Percentiles rank a stretch among this genome's conserved stretches.
These are phyloP conservation scores for Cercospora citrullina DNA, from an alignment of 2,329 filamentous ascomycete genomes.

Conservation along the genomic window DNA sequence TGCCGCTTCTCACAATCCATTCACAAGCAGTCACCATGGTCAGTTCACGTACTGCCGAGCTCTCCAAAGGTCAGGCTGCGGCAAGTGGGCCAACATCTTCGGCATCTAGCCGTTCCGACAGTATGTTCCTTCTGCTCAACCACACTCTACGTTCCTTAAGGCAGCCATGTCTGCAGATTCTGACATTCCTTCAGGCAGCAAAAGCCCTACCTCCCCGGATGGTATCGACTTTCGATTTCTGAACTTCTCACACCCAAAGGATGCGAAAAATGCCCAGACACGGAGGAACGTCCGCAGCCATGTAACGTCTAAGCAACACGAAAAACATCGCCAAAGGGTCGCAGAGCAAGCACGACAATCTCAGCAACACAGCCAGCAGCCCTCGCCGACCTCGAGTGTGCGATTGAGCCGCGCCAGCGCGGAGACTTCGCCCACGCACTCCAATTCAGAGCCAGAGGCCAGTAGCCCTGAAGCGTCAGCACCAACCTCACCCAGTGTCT, in stretches of 20 bases:
- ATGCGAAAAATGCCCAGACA: constrained; percentile 36
- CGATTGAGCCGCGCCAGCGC: constrained; percentile 21
- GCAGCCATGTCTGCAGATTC: constrained; percentile 19
- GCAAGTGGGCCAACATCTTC: constrained; percentile 30
- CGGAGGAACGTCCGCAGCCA: constrained; percentile 41
- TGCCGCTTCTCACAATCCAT: constrained; percentile 4
- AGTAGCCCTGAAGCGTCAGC: constrained; percentile 33
- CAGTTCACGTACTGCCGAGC: constrained; percentile 36
- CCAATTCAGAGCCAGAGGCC: constrained; percentile 22
- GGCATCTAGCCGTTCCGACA: constrained; percentile 32
- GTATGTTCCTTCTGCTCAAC: constrained; percentile 27
- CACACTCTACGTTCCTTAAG: not conserved
- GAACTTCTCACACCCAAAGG: constrained; percentile 40
- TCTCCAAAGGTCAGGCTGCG: constrained; percentile 30
- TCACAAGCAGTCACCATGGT: constrained; percentile 25
- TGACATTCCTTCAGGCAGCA: constrained; percentile 29
- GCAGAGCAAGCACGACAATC: constrained; percentile 25
- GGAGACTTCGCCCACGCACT: constrained; percentile 14
- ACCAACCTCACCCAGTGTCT: constrained; percentile 19
- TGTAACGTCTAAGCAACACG: constrained; percentile 31
- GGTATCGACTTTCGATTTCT: constrained; percentile 39
- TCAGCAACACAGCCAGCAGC: constrained; percentile 14
- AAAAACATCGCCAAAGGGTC: constrained; percentile 23
- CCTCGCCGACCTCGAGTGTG: constrained; percentile 12
- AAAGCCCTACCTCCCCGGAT: constrained; percentile 23